Evolutionary conservation across 163 green algal species (phyloP).

Genomic region (Scenedesmus sp.): DNA sequence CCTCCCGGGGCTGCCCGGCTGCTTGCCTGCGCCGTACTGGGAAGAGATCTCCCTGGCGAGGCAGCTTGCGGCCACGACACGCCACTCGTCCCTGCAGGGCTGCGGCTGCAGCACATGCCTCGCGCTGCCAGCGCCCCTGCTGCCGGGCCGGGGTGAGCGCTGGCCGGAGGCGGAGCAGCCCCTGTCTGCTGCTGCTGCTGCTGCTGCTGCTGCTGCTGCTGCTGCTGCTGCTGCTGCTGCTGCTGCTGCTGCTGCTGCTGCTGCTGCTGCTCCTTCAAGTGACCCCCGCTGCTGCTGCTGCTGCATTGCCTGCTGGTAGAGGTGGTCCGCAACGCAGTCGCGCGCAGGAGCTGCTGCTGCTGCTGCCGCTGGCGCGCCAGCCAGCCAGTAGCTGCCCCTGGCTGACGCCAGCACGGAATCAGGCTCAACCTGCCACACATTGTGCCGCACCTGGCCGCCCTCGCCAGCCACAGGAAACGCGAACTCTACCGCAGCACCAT

Average conservation of each 20-base stretch:
- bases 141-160: too few species aligned
- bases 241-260: constrained; percentile 7
- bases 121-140: not conserved
- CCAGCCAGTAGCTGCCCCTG: constrained; percentile 39
- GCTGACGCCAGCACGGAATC: constrained; percentile 39
- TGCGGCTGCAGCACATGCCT: constrained; percentile 29
- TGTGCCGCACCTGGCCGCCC: not conserved
- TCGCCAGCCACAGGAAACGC: not conserved
- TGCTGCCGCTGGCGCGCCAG: not conserved
- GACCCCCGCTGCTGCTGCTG: constrained; percentile 9
- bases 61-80: constrained; percentile 5
- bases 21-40: not conserved
- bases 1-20: not conserved
- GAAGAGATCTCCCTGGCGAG: not conserved
- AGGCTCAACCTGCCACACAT: not conserved
- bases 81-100: constrained; percentile 28
- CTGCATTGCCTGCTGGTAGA: constrained; percentile 36
- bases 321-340: constrained; percentile 10
- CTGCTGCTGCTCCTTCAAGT: not conserved
- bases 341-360: not conserved
- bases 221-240: not conserved
- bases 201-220: constrained; percentile 12
- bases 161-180: too few species aligned
- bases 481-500: not conserved
- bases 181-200: too few species aligned